A percentile compares a stretch with the other conserved stretches of the same genome.
Evolutionary conservation across 1,139 yeast genomes (phyloP).

Genomic region (Zygosaccharomyces sapae): DNA sequence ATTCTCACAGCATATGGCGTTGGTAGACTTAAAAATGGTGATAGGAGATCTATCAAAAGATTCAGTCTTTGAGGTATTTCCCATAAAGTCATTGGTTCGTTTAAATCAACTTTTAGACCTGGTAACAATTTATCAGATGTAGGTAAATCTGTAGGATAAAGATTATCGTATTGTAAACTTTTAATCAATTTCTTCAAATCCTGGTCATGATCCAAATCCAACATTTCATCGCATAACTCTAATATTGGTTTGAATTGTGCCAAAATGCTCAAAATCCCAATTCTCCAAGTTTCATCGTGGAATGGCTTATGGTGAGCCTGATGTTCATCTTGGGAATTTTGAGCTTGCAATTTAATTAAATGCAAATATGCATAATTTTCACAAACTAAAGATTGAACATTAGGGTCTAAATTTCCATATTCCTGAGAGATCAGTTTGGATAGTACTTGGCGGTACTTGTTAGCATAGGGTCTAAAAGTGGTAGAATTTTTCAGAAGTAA

Average conservation of each 20-base stretch:
- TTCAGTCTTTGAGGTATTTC: conserved; percentile 49
- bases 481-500: conserved; percentile 62
- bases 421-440: conserved; percentile 38
- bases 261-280: conserved; percentile 39
- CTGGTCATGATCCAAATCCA: conserved; percentile 54
- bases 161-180: conserved; percentile 34
- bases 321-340: conserved; percentile 39
- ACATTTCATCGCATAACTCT: conserved; percentile 51
- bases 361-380: conserved; percentile 59
- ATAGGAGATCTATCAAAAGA: conserved; percentile 44
- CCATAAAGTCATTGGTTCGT: conserved; percentile 48
- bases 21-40: conserved; percentile 44
- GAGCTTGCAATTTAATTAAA: conserved; percentile 49
- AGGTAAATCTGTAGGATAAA: conserved; percentile 20
- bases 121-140: conserved; percentile 40
- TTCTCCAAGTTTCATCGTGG: conserved; percentile 47
- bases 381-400: conserved; percentile 44
- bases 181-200: conserved; percentile 41
- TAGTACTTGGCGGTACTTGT: conserved; percentile 52
- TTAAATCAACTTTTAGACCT: conserved; percentile 53
- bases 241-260: conserved; percentile 53
- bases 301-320: conserved; percentile 34
- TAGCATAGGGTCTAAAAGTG: conserved; percentile 74
- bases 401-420: conserved; percentile 39
- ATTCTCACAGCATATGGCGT: conserved; percentile 46